Evolutionary conservation across 1,284 basidiomycete species (phyloP).

Genomic region (Mycosarcoma mackinlayi): DNA sequence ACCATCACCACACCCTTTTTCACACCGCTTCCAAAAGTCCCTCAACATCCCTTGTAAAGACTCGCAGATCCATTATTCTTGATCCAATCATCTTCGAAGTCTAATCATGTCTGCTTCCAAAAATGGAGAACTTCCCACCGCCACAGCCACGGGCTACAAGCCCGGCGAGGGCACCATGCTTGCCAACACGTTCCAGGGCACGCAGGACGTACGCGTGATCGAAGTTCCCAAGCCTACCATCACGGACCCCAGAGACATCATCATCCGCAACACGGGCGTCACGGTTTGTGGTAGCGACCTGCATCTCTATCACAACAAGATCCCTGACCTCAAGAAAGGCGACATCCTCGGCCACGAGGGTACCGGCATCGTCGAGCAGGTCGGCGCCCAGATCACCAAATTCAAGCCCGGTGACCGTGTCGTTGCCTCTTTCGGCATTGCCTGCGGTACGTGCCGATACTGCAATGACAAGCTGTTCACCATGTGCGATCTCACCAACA

Average conservation of each 20-base stretch:
- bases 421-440: conserved; percentile 79
- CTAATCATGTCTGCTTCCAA: neutral
- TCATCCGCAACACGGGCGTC: conserved; percentile 77
- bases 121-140: conserved; percentile 19
- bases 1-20: too few relatives aligned
- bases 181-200: conserved; percentile 79
- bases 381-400: conserved; percentile 48
- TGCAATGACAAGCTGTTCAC: conserved; percentile 79
- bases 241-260: conserved; percentile 76
- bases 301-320: conserved; percentile 67
- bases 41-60: too few relatives aligned
- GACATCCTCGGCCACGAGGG: conserved; percentile 71
- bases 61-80: too few relatives aligned
- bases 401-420: conserved; percentile 58
- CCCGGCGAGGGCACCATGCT: conserved; percentile 35
- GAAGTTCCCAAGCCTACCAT: conserved; percentile 74
- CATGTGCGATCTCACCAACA: conserved; percentile 79
- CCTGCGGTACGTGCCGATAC: conserved; percentile 79
- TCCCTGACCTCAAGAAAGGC: conserved; percentile 76
- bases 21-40: too few relatives aligned
- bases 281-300: conserved; percentile 74
- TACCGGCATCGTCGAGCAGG: conserved; percentile 57
- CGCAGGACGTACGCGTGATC: conserved; percentile 69
- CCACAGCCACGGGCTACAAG: conserved; percentile 30
- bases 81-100: neutral